A percentile compares a stretch with the other conserved stretches of the same genome.
Evolutionary conservation across 495 filamentous ascomycete genomes (phyloP).

Genomic region (Thermothielavioides terrestris): DNA sequence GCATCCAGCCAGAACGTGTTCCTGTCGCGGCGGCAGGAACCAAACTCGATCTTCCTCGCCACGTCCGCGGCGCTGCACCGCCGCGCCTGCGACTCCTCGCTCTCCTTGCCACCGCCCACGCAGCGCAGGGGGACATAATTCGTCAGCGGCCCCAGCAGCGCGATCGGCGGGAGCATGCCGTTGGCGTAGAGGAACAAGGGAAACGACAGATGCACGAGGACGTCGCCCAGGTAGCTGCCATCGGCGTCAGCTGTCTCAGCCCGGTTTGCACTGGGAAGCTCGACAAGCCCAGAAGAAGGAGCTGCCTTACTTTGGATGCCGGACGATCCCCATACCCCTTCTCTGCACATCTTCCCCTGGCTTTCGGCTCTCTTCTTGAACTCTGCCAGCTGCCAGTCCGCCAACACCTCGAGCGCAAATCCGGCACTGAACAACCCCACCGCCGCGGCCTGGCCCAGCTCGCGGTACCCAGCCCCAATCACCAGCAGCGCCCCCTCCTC

Average conservation of each 20-base stretch:
- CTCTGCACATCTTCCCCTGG: slow-evolving; percentile 30
- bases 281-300: background rate
- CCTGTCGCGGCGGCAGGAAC: slow-evolving; percentile 40
- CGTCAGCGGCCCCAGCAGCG: slow-evolving; percentile 45
- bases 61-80: slow-evolving; percentile 39
- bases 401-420: slow-evolving; percentile 45
- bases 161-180: slow-evolving; percentile 43
- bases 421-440: slow-evolving; percentile 48
- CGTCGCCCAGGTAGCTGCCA: slow-evolving; percentile 49
- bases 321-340: slow-evolving; percentile 52
- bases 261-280: no score
- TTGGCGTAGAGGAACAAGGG: slow-evolving; percentile 42
- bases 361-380: slow-evolving; percentile 26
- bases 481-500: slow-evolving; percentile 11
- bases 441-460: slow-evolving; percentile 34
- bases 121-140: slow-evolving; percentile 52
- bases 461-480: slow-evolving; percentile 9
- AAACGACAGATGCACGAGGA: slow-evolving; percentile 46
- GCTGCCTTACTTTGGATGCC: slow-evolving; percentile 50
- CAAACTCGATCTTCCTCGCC: slow-evolving; percentile 43
- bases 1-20: slow-evolving; percentile 52
- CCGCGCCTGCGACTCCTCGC: slow-evolving; percentile 41
- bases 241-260: background rate
- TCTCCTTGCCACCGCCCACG: slow-evolving; percentile 46
- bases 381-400: slow-evolving; percentile 43